Conservation (phyloP, 345 rosid genomes). For the Psidium friedrichsthalianum region DNA sequence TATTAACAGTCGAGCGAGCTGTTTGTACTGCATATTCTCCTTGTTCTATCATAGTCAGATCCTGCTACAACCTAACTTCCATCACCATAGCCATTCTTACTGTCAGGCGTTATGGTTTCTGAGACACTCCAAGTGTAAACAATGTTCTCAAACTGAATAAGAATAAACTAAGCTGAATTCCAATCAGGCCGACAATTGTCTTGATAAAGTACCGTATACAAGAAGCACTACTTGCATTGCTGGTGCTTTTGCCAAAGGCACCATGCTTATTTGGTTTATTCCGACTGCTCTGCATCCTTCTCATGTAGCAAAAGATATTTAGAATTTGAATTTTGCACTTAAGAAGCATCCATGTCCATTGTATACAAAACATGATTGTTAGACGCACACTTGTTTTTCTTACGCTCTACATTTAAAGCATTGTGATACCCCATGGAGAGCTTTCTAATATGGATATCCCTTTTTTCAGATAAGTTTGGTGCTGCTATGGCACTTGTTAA, state of each 20-base stretch:
- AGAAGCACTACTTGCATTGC: neutral
- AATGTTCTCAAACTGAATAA: neutral
- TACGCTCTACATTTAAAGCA: neutral
- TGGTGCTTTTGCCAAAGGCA: neutral
- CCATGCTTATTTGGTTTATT: neutral
- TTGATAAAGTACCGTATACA: neutral
- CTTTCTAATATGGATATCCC: neutral
- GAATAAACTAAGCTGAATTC: neutral
- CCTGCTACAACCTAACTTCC: neutral
- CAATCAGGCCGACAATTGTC: neutral
- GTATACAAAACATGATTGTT: neutral
- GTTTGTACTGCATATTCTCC: neutral
- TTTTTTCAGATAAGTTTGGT: slow-evolving; percentile 73
- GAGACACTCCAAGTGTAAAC: neutral
- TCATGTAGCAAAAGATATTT: neutral
- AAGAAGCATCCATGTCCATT: neutral
- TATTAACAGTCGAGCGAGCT: neutral
- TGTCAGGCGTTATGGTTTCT: neutral
- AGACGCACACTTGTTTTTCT: neutral
- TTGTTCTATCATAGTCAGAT: neutral
- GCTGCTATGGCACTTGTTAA: slow-evolving; percentile 86
- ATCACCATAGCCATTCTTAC: neutral
- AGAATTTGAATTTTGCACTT: neutral
- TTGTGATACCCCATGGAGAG: neutral
- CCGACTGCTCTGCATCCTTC: neutral